A percentile compares a stretch with the other conserved stretches of the same genome.
Evolutionary conservation across 495 filamentous ascomycete species (phyloP).

Genomic region (Cenococcum geophilum): DNA sequence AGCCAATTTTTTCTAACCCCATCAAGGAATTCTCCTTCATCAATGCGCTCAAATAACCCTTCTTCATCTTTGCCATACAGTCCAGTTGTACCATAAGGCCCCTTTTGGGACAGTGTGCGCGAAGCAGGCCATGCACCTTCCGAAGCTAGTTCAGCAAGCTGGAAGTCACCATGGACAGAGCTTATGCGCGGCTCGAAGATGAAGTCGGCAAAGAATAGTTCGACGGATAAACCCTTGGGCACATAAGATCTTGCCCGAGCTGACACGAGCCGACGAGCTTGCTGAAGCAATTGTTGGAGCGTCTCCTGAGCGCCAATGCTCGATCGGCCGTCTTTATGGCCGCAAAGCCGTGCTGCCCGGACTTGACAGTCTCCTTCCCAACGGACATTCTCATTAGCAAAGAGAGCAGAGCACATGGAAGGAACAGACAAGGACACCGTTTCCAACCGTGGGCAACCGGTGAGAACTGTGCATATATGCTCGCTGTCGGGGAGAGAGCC

Average conservation of each 20-base stretch:
- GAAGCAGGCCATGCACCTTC: slow-evolving; percentile 40
- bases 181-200: slow-evolving; percentile 46
- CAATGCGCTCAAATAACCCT: slow-evolving; percentile 38
- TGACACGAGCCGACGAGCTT: slow-evolving; percentile 38
- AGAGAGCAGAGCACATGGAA: slow-evolving; percentile 45
- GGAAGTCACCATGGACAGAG: slow-evolving; percentile 47
- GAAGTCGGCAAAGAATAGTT: slow-evolving; percentile 44
- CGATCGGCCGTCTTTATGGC: slow-evolving; percentile 31
- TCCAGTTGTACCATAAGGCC: slow-evolving; percentile 49
- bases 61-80: slow-evolving; percentile 48
- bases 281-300: slow-evolving; percentile 38
- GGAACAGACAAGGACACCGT: slow-evolving; percentile 48
- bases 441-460: slow-evolving; percentile 42
- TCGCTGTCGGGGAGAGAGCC: slow-evolving; percentile 35
- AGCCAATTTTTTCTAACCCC: slow-evolving; percentile 39
- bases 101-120: slow-evolving; percentile 40
- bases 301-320: slow-evolving; percentile 24
- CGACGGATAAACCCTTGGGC: slow-evolving; percentile 36
- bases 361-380: slow-evolving; percentile 48
- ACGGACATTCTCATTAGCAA: slow-evolving; percentile 40
- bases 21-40: slow-evolving; percentile 43
- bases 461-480: slow-evolving; percentile 46
- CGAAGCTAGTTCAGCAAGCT: slow-evolving; percentile 38
- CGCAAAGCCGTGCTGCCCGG: slow-evolving; percentile 44
- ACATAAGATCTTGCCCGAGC: slow-evolving; percentile 28